phyloP scores from a whole-genome alignment of 805 yeast genomes.

The Candida bentonensis region DNA sequence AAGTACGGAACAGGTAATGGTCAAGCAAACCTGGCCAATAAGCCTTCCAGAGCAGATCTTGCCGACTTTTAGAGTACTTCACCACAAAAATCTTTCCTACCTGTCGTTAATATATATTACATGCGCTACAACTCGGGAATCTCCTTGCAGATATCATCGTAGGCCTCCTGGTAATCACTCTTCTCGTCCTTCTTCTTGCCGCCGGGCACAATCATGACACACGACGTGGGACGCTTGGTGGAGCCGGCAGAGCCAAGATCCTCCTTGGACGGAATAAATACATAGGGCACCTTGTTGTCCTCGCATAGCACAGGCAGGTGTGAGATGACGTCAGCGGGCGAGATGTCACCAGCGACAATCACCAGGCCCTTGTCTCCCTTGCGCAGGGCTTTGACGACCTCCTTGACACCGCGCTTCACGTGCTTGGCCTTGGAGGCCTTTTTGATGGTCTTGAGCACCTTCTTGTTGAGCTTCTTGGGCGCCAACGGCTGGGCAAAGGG shows the following conservation, averaged over 20 bases:
- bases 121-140: constrained; percentile 23
- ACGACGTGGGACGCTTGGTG: constrained; percentile 96
- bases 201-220: constrained; percentile 95
- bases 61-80: no score
- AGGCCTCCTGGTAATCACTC: constrained; percentile 82
- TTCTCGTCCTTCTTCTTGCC: constrained; percentile 65
- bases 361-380: constrained; percentile 97
- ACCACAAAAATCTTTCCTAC: no score
- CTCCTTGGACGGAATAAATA: constrained; percentile 93
- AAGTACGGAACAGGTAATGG: no score
- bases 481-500: constrained; percentile 94
- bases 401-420: constrained; percentile 97
- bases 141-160: constrained; percentile 90
- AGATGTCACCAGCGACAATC: constrained; percentile 93
- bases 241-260: constrained; percentile 98
- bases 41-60: no score
- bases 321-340: constrained; percentile 93
- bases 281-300: constrained; percentile 79
- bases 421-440: constrained; percentile 97
- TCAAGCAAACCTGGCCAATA: no score
- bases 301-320: constrained; percentile 97
- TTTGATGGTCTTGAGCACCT: constrained; percentile 87
- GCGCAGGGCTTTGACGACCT: constrained; percentile 93
- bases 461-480: constrained; percentile 88
- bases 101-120: background rate